Evolutionary conservation across 2,329 filamentous ascomycete genomes (phyloP).

Genomic region (Beauveria scarabaeidicola): DNA sequence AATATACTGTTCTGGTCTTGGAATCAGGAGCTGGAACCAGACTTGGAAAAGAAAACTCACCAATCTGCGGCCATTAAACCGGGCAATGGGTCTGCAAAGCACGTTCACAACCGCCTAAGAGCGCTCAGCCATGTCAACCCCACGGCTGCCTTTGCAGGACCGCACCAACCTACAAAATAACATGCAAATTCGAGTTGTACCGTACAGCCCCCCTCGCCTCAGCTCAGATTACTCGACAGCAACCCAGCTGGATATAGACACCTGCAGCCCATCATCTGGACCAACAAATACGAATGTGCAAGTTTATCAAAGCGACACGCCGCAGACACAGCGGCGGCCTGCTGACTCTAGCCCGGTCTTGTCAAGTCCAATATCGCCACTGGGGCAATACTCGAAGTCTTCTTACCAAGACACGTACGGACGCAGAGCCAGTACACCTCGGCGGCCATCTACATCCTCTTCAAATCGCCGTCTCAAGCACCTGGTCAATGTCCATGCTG

Average conservation of each 20-base stretch:
- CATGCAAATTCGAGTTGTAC: constrained; percentile 29
- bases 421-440: constrained; percentile 12
- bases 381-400: not conserved
- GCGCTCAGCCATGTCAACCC: constrained; percentile 10
- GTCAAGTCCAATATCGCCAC: constrained; percentile 2
- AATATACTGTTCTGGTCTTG: not conserved
- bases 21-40: not conserved
- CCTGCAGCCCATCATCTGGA: not conserved
- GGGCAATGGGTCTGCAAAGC: not conserved
- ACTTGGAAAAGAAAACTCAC: not conserved
- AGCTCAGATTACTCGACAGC: constrained; percentile 22
- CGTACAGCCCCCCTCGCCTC: constrained; percentile 30
- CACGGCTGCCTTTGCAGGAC: constrained; percentile 3
- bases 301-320: constrained; percentile 4
- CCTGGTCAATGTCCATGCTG: constrained; percentile 42
- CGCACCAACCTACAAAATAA: constrained; percentile 12
- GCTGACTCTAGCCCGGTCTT: not conserved
- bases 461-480: constrained; percentile 23
- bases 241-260: not conserved
- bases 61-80: not conserved
- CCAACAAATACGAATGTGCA: not conserved
- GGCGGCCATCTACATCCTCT: constrained; percentile 19
- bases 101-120: not conserved
- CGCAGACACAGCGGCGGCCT: not conserved
- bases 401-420: not conserved